Percentiles rank a stretch among this genome's conserved stretches.
Evolutionary conservation across 2,329 filamentous ascomycete genomes (phyloP).

Genomic region (Parastagonospora avenae): DNA sequence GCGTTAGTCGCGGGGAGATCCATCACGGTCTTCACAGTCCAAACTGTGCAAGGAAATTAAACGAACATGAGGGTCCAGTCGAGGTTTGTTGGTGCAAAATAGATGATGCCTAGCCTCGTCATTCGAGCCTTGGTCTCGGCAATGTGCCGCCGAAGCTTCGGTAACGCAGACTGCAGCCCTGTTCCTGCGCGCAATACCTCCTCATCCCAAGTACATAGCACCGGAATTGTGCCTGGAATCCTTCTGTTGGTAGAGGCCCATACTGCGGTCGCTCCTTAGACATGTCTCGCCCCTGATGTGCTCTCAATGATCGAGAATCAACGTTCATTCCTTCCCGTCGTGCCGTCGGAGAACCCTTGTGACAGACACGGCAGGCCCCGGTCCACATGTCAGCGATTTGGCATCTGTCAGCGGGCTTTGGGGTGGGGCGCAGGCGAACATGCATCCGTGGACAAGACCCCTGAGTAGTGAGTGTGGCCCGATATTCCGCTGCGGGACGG

Average conservation of each 20-base stretch:
- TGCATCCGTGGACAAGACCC: not conserved
- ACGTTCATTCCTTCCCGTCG: constrained; percentile 40
- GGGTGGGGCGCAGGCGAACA: constrained; percentile 26
- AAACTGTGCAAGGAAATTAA: not conserved
- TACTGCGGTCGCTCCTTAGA: not conserved
- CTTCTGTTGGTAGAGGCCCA: not conserved
- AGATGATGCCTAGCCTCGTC: not conserved
- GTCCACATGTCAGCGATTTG: constrained; percentile 23
- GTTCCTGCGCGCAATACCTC: not conserved
- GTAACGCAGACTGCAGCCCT: not conserved
- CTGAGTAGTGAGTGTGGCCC: not conserved
- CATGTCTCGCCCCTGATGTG: constrained; percentile 2
- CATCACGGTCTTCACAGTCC: not conserved
- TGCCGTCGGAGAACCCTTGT: constrained; percentile 30
- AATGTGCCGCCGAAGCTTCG: not conserved
- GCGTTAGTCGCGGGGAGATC: too few relatives aligned
- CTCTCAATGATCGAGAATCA: constrained; percentile 22
- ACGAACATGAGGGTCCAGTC: not conserved
- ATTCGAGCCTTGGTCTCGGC: not conserved
- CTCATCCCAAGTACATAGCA: not conserved
- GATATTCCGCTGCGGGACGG: too few relatives aligned
- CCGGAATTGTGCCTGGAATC: not conserved
- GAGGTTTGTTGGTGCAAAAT: not conserved
- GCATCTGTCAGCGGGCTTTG: constrained; percentile 33
- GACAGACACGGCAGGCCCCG: constrained; percentile 17